These are phyloP conservation scores for Nectriaceae sp. DNA, from an alignment of 2,329 filamentous ascomycete genomes.

Conservation along the genomic window DNA sequence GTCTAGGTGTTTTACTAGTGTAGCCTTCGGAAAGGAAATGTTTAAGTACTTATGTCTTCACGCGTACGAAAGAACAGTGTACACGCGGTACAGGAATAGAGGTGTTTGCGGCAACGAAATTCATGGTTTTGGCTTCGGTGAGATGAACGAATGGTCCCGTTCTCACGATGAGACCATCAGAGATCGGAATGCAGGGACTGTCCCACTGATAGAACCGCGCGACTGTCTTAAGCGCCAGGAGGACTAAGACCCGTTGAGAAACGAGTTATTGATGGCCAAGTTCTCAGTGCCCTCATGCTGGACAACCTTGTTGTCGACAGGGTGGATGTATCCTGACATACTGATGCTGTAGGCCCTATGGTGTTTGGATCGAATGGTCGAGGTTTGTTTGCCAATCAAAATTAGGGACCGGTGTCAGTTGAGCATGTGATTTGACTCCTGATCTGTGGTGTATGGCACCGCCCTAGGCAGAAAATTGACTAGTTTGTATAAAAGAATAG, in stretches of 20 bases:
- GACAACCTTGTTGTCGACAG: not conserved
- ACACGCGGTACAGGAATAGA: conserved; percentile 22
- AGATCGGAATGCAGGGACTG: conserved; percentile 30
- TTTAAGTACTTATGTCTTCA: too few relatives aligned
- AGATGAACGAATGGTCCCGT: conserved; percentile 18
- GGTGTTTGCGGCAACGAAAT: conserved; percentile 19
- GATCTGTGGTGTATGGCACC: too few relatives aligned
- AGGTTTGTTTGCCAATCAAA: not conserved
- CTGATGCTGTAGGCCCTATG: not conserved
- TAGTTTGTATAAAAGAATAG: too few relatives aligned
- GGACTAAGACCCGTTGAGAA: conserved; percentile 25
- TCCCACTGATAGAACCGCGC: conserved; percentile 25
- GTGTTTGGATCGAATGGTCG: not conserved
- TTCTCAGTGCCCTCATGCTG: conserved; percentile 25
- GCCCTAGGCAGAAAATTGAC: too few relatives aligned
- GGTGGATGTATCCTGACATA: conserved; percentile 3
- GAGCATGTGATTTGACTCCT: too few relatives aligned
- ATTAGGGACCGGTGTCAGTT: too few relatives aligned
- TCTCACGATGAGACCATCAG: conserved; percentile 28
- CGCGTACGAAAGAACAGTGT: conserved; percentile 36
- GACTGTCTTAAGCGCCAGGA: conserved; percentile 28
- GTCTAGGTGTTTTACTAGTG: too few relatives aligned
- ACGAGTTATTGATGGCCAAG: conserved; percentile 33
- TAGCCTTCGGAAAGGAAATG: too few relatives aligned
- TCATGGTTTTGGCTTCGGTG: conserved; percentile 24